Evolutionary conservation across 78 protist genomes (phyloP), one percentile per base, ranked within the genome.

Genomic region (Emiliania huxleyi): DNA sequence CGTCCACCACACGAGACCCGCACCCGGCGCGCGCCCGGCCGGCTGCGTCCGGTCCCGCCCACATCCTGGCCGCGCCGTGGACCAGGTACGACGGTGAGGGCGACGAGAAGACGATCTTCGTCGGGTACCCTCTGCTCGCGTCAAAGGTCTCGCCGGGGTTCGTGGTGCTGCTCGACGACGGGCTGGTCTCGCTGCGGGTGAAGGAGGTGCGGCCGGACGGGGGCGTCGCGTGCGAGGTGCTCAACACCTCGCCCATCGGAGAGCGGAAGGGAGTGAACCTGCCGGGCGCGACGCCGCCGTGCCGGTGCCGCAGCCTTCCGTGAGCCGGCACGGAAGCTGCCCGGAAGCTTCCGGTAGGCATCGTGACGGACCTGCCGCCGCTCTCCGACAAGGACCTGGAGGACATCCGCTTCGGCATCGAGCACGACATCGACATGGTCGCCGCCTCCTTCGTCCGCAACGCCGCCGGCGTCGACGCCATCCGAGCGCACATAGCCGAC

Each of bases 331-430:
- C n/a, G n/a, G n/a, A n/a, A n/a, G n/a, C n/a, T n/a, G n/a, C n/a
- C n/a, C n/a, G n/a, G n/a, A n/a, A n/a, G n/a, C n/a, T n/a, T n/a
- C n/a, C n/a, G n/a, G n/a, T n/a, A n/a, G n/a, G 81, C 81, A 35
- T 71, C 42, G 42, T 71, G 35, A 95, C 96, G 40, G 79, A 52
- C 12, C 71, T 79, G 1, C 96, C 98, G 11, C 94, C 97, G 42
- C 42, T 98, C 40, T 93, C 97, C 33, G 96, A 88, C 40, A 93
- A 96, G 92, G 99, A 98, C 95, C 35, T 18, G n/a, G 84, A 44
- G 43, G 97, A 96, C 93, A 35, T 96, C 35, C 35, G 38, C 23
- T 97, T 93, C 35, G 97, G 91, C 87, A 93, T 91, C 11, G 89
- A 87, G 81, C 88, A 91, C 52, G 92, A 56, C 45, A 77, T 94